A percentile compares a stretch with the other conserved stretches of the same genome.
Conservation (phyloP, 371 early-diverging fungal genomes). For the Phascolomyces articulosus region DNA sequence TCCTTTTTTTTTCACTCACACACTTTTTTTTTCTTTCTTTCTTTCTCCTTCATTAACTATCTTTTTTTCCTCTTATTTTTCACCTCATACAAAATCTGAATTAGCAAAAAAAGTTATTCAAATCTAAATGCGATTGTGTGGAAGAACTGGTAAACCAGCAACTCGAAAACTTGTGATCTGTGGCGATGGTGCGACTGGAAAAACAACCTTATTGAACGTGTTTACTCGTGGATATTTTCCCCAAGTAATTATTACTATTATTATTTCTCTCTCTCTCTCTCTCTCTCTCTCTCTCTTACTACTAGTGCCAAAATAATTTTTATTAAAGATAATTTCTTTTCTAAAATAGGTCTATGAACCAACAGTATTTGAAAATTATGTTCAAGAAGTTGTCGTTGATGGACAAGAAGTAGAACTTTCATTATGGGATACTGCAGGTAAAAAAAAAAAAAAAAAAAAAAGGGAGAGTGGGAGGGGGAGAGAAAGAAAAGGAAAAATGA, state of each 20-base stretch:
- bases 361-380: conserved; percentile 89
- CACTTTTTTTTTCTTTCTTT: too few species aligned
- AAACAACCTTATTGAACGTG: conserved; percentile 47
- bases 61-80: not conserved
- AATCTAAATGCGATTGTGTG: conserved; percentile 10
- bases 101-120: not conserved
- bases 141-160: conserved; percentile 9
- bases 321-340: too few species aligned
- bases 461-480: too few species aligned
- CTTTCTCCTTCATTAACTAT: not conserved
- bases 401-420: conserved; percentile 80
- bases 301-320: too few species aligned
- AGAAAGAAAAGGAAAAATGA: too few species aligned
- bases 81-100: not conserved
- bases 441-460: conserved; percentile 9
- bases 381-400: conserved; percentile 78
- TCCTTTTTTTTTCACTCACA: too few species aligned
- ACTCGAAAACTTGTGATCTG: conserved; percentile 70
- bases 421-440: conserved; percentile 94
- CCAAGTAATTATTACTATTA: conserved; percentile 23
- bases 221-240: conserved; percentile 46
- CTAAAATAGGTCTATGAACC: conserved; percentile 67
- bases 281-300: too few species aligned
- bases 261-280: too few species aligned
- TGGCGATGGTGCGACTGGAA: conserved; percentile 81